Evolutionary conservation across 805 yeast species (phyloP).

Genomic region (Candida ulmi): DNA sequence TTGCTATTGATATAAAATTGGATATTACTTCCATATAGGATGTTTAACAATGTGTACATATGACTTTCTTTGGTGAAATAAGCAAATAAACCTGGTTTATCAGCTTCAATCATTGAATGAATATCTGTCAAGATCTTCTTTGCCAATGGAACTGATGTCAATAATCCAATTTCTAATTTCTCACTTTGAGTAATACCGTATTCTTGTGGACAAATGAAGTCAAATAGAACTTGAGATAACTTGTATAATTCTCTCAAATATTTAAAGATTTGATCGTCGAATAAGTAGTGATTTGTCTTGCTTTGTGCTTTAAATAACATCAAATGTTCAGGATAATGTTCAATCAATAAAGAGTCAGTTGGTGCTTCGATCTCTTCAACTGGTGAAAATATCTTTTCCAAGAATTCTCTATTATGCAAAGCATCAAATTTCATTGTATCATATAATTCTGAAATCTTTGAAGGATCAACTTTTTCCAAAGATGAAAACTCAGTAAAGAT

Average conservation of each 20-base stretch:
- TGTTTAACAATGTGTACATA: constrained; percentile 87
- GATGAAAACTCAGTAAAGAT: constrained; percentile 85
- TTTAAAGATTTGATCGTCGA: constrained; percentile 76
- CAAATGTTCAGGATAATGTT: constrained; percentile 24
- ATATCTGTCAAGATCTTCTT: constrained; percentile 81
- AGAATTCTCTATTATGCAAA: constrained; percentile 84
- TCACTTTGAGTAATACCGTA: constrained; percentile 95
- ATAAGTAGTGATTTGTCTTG: constrained; percentile 40
- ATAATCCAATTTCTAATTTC: constrained; percentile 89
- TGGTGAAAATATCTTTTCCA: constrained; percentile 77
- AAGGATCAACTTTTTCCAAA: constrained; percentile 95
- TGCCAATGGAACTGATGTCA: constrained; percentile 91
- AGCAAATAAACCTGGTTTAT: constrained; percentile 77
- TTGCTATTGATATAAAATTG: constrained; percentile 96
- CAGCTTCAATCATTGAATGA: constrained; percentile 69
- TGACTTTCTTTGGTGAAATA: constrained; percentile 97
- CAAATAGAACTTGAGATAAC: constrained; percentile 88
- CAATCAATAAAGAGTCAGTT: constrained; percentile 20
- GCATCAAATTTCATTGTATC: constrained; percentile 99
- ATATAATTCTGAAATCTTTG: constrained; percentile 91
- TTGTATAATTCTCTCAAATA: constrained; percentile 83
- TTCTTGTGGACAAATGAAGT: constrained; percentile 97
- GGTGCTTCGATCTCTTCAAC: constrained; percentile 36
- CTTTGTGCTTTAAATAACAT: constrained; percentile 17
- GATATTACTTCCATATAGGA: constrained; percentile 83